phyloP scores from a whole-genome alignment of 2,329 filamentous ascomycete genomes.

The Apiospora koreana region DNA sequence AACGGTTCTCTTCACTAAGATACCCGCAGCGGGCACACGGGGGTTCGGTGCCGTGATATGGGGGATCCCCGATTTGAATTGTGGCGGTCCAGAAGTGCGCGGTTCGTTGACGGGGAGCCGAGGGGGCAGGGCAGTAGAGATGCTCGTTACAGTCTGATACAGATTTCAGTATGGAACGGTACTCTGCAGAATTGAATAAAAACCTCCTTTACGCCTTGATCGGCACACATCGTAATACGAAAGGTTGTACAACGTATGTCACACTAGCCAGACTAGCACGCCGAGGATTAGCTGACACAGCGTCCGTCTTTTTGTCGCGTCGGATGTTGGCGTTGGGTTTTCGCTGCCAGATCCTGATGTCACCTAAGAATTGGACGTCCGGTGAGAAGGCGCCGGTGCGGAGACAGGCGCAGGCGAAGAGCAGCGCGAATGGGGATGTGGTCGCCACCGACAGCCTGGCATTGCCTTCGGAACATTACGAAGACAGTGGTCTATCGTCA shows the following conservation, averaged over 20 bases:
- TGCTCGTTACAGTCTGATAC: not conserved
- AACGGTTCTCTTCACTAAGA: not conserved
- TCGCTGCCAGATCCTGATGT: not conserved
- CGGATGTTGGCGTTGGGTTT: not conserved
- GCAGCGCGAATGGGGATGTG: not conserved
- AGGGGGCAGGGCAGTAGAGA: not conserved
- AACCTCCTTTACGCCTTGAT: too few species aligned
- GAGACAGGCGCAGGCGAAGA: not conserved
- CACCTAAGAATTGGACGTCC: not conserved
- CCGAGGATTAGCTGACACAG: not conserved
- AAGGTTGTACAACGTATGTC: not conserved
- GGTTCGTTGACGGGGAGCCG: not conserved
- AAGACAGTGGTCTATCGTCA: not conserved
- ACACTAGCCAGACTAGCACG: not conserved
- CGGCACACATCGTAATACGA: too few species aligned
- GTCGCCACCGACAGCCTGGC: not conserved
- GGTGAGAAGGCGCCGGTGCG: not conserved
- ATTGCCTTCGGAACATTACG: not conserved
- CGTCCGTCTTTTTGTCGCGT: not conserved
- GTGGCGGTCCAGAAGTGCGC: not conserved
- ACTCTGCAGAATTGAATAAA: not conserved
- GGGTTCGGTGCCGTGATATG: not conserved
- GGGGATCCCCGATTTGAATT: not conserved
- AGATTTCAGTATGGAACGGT: not conserved
- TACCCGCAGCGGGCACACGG: not conserved